A percentile compares a stretch with the other conserved stretches of the same genome.
These are phyloP conservation scores for Phytophthora gonapodyides DNA, from an alignment of 352 stramenopile species.

Conservation along the genomic window DNA sequence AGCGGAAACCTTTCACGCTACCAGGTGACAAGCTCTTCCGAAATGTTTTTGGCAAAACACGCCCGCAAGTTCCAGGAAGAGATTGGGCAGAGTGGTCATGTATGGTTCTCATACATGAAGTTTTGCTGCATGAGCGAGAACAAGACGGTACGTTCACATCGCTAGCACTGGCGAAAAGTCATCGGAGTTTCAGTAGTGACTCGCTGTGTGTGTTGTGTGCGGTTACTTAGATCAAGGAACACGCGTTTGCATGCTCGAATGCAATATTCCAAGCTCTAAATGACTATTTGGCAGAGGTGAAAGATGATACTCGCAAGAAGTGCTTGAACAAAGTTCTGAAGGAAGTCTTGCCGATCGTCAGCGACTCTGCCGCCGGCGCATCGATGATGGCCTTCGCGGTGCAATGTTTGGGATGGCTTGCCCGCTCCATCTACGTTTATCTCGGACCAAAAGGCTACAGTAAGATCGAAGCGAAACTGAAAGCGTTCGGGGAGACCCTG, in stretches of 20 bases:
- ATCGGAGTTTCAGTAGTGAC: neutral
- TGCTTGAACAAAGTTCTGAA: slow-evolving; percentile 75
- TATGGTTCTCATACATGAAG: slow-evolving; percentile 76
- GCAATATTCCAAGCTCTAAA: slow-evolving; percentile 51
- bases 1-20: slow-evolving; percentile 67
- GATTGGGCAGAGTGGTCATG: slow-evolving; percentile 52
- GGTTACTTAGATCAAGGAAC: slow-evolving; percentile 63
- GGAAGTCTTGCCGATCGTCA: slow-evolving; percentile 66
- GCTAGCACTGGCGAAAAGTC: neutral
- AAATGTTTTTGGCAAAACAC: slow-evolving; percentile 59
- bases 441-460: slow-evolving; percentile 50
- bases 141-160: slow-evolving; percentile 58
- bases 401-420: slow-evolving; percentile 53
- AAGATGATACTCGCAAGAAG: slow-evolving; percentile 64
- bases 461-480: slow-evolving; percentile 76
- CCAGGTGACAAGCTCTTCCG: slow-evolving; percentile 65
- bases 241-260: slow-evolving; percentile 55
- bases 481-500: slow-evolving; percentile 70
- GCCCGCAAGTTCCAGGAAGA: slow-evolving; percentile 48
- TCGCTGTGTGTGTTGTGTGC: no score
- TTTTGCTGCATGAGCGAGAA: slow-evolving; percentile 67
- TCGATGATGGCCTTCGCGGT: slow-evolving; percentile 58
- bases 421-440: slow-evolving; percentile 51
- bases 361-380: slow-evolving; percentile 42
- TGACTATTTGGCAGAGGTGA: slow-evolving; percentile 40